Evolutionary conservation across 78 protist genomes (phyloP), one percentile per base, ranked within the genome.

Genomic region (Polysphondylium violaceum): DNA sequence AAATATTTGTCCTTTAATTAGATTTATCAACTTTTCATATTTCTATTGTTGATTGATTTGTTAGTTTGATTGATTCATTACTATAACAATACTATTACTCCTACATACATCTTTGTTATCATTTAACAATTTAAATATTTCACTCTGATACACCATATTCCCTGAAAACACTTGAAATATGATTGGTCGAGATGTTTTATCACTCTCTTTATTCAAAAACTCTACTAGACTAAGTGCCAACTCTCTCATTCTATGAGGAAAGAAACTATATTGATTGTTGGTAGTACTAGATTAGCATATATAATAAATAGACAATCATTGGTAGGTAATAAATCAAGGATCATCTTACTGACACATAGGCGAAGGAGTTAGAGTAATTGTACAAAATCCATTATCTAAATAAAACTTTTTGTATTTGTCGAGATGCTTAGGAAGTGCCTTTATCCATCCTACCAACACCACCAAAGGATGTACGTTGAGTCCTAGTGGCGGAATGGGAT

Each of bases 111-210:
- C 3, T 19, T 14, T 51, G 23, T 68, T 41, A 43, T 51, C 43
- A 12, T 50, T 72, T 72, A 72, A 72, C 33, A 72, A 31, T 21
- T 79, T 40, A 67, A 64, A 79, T 21, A 79, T 19, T 33, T 67
- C 71, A 38, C 88, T 79, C 38, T 64, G 76, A 55, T 67, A 67
- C 40, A 67, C 65, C 47, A 55, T 21, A 79, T 79, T 79, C 7
- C 88, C 88, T 16, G 88, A 79, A 35, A 79, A 79, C 14, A 79
- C 76, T 79, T 79, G 88, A 35, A 79, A 64, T 33, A 55, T 55
- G 7, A 79, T 79, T 19, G 75, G 71, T 53, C 88, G 47, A 4
- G 76, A 64, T 25, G 61, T 67, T 33, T 65, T 67, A 16, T 64
- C 50, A 33, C 41, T 29, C 1, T 67, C 56, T 36, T 53, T 60